phyloP scores from a whole-genome alignment of 2,329 filamentous ascomycete species.

The Pseudopyricularia javanii region DNA sequence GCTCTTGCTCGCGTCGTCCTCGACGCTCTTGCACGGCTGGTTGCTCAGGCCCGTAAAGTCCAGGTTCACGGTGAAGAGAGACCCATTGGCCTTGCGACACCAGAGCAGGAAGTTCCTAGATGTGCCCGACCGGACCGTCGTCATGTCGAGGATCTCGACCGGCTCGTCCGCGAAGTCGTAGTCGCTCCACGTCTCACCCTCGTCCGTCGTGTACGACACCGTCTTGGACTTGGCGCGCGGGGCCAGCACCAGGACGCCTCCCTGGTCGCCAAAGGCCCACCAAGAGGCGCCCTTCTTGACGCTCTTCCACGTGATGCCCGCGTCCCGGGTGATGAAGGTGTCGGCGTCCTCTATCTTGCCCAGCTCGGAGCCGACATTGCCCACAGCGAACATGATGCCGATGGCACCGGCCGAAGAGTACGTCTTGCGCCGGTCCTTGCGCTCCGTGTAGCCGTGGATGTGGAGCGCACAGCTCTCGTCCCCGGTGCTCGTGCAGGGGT shows the following conservation, averaged over 20 bases:
- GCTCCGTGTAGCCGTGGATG: constrained; percentile 91
- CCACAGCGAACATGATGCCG: constrained; percentile 80
- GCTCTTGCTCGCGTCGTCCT: constrained; percentile 33
- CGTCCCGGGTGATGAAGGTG: constrained; percentile 85
- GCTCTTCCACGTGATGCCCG: constrained; percentile 76
- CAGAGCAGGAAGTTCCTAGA: constrained; percentile 89
- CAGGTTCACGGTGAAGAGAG: constrained; percentile 62
- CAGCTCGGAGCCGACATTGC: constrained; percentile 72
- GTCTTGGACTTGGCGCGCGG: constrained; percentile 57
- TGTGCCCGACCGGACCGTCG: constrained; percentile 77
- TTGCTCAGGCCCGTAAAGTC: constrained; percentile 79
- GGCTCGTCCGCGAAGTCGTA: constrained; percentile 62
- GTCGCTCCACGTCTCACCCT: constrained; percentile 67
- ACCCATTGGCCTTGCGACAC: constrained; percentile 49
- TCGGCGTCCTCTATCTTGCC: constrained; percentile 60
- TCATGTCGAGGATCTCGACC: constrained; percentile 66
- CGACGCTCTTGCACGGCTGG: constrained; percentile 58
- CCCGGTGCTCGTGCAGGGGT: constrained; percentile 49
- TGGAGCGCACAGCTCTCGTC: constrained; percentile 70
- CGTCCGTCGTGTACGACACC: constrained; percentile 42
- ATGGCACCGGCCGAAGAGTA: constrained; percentile 82
- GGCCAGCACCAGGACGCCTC: constrained; percentile 82
- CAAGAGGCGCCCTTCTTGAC: constrained; percentile 81
- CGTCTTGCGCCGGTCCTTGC: constrained; percentile 67
- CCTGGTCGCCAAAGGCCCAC: constrained; percentile 94